phyloP scores from a whole-genome alignment of 805 yeast genomes.

The Lachancea sp. region DNA sequence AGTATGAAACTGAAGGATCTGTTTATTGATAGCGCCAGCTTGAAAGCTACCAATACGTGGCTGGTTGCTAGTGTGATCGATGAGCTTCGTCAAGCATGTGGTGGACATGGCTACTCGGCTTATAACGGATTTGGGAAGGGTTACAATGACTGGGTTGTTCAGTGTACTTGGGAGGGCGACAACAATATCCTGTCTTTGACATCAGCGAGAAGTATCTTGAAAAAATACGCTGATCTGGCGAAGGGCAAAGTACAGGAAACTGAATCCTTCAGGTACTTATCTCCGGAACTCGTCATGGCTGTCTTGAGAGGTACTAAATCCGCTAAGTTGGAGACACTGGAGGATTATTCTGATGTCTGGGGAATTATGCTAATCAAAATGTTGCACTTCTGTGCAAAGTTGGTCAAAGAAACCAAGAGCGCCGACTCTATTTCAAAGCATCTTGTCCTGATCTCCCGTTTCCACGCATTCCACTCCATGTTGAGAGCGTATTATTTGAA shows the following conservation, averaged over 20 bases:
- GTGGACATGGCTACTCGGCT: conserved; percentile 95
- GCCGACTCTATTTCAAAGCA: conserved; percentile 35
- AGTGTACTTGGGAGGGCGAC: conserved; percentile 98
- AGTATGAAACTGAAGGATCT: conserved; percentile 57
- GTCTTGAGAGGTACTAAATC: conserved; percentile 21
- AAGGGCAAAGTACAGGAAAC: conserved; percentile 33
- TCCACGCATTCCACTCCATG: conserved; percentile 37
- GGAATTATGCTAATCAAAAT: conserved; percentile 25
- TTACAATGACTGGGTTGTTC: conserved; percentile 91
- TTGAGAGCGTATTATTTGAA: conserved; percentile 28
- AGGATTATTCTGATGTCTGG: conserved; percentile 32
- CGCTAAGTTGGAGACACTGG: conserved; percentile 26
- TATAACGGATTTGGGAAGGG: conserved; percentile 88
- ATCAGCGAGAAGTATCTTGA: conserved; percentile 64
- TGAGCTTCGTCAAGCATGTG: conserved; percentile 88
- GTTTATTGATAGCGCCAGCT: conserved; percentile 78
- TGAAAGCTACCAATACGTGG: conserved; percentile 90
- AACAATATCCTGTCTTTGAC: conserved; percentile 80
- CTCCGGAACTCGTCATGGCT: conserved; percentile 23
- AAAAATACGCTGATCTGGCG: conserved; percentile 36
- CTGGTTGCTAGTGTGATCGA: conserved; percentile 71
- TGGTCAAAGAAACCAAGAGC: conserved; percentile 24
- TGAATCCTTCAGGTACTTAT: conserved; percentile 27
- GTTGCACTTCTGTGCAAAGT: conserved; percentile 23
- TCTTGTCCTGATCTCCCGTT: conserved; percentile 35